Conservation (phyloP, 148 eudicot genomes). For the Heliamphora exappendiculata region DNA sequence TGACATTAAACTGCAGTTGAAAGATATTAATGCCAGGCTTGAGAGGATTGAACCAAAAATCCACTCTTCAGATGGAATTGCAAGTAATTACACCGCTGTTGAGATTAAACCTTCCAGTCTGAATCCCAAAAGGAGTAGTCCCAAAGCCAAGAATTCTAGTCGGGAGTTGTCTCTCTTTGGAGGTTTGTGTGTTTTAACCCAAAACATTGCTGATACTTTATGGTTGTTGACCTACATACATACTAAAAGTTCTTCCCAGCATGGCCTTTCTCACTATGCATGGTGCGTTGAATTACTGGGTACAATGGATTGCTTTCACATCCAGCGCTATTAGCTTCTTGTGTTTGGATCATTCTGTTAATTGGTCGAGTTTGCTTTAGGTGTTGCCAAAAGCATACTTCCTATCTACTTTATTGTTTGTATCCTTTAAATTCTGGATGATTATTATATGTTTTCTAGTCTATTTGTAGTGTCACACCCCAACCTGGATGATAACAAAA, state of each 20-base stretch:
- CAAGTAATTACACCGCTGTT: conserved; percentile 32
- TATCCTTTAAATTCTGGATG: no score
- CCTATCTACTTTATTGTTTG: no score
- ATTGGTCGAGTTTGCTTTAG: no score
- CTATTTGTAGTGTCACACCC: no score
- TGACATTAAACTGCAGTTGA: conserved; percentile 46
- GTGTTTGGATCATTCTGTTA: no score
- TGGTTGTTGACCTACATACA: neutral
- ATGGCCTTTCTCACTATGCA: neutral
- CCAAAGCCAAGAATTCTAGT: conserved; percentile 66
- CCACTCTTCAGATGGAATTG: conserved; percentile 54
- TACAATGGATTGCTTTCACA: no score
- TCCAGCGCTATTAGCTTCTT: no score
- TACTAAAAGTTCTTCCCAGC: neutral
- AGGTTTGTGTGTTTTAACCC: conserved; percentile 38
- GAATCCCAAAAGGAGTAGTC: conserved; percentile 65
- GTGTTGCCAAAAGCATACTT: no score
- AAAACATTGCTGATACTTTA: neutral
- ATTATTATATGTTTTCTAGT: no score
- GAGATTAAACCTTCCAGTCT: conserved; percentile 44
- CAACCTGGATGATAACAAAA: no score
- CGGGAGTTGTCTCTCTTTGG: conserved; percentile 86
- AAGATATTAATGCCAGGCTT: conserved; percentile 79
- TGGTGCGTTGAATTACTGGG: neutral
- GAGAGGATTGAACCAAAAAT: conserved; percentile 85